phyloP scores from a whole-genome alignment of 176 grass and related monocot genomes.

The Musa itinerans region DNA sequence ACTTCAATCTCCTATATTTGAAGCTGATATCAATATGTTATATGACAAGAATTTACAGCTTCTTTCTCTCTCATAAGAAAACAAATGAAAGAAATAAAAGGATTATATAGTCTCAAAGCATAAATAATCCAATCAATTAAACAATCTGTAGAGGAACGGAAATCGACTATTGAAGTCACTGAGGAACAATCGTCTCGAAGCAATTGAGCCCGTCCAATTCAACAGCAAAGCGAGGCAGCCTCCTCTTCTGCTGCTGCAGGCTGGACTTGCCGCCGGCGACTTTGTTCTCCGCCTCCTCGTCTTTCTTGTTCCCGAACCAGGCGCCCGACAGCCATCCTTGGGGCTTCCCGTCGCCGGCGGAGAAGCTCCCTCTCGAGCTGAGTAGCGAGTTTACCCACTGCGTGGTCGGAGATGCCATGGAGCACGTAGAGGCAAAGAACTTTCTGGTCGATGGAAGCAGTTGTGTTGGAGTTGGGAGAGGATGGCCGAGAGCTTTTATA shows the following conservation, averaged over 20 bases:
- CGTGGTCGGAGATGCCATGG: not conserved
- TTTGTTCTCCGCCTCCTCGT: not conserved
- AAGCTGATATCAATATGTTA: too few species aligned
- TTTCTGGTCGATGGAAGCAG: not conserved
- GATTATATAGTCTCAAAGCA: not conserved
- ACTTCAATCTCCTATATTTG: too few species aligned
- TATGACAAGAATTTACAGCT: too few species aligned
- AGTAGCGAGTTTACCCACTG: not conserved
- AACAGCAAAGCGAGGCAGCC: not conserved
- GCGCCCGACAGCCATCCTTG: not conserved
- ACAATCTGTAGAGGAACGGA: not conserved
- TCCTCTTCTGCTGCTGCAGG: not conserved
- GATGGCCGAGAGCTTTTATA: not conserved
- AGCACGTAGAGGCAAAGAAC: not conserved
- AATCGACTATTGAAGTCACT: not conserved
- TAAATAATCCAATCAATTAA: not conserved
- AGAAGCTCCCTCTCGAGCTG: not conserved
- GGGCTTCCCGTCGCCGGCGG: not conserved
- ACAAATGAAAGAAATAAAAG: not conserved
- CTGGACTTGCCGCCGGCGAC: not conserved
- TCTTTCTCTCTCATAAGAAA: not conserved
- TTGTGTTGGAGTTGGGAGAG: not conserved
- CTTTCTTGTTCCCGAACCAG: not conserved
- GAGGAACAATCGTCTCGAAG: not conserved
- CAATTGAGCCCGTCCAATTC: not conserved